These are phyloP conservation scores for Dichotomopilus funicola DNA, from an alignment of 2,329 filamentous ascomycete species.

Conservation along the genomic window DNA sequence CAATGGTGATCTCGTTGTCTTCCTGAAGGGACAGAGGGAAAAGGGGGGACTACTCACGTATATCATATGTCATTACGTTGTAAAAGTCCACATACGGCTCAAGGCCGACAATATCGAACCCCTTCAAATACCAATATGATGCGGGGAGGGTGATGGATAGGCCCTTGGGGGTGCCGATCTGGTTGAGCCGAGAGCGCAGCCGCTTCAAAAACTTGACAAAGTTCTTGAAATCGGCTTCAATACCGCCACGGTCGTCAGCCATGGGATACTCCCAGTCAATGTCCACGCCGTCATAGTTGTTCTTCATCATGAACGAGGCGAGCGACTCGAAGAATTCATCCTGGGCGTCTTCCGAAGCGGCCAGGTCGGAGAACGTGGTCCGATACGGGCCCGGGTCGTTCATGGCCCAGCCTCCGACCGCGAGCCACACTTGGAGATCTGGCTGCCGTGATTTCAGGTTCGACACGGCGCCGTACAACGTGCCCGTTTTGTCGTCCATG, in stretches of 20 bases:
- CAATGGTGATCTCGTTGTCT: too few species aligned
- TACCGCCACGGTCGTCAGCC: not conserved
- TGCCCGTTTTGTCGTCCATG: not conserved
- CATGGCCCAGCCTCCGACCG: conserved; percentile 38
- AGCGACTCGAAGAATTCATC: conserved; percentile 21
- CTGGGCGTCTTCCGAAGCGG: conserved; percentile 7
- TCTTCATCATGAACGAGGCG: conserved; percentile 21
- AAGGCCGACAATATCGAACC: not conserved
- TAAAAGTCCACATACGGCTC: not conserved
- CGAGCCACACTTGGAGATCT: conserved; percentile 32
- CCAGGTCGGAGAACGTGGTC: conserved; percentile 27
- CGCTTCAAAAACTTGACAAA: conserved; percentile 20
- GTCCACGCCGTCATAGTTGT: conserved; percentile 29
- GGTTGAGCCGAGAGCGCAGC: conserved; percentile 15
- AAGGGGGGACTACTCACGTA: too few species aligned
- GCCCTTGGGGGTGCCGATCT: conserved; percentile 8
- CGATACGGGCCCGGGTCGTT: conserved; percentile 28
- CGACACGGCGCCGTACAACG: conserved; percentile 26
- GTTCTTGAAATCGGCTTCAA: not conserved
- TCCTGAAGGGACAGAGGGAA: too few species aligned
- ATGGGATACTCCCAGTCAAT: conserved; percentile 22
- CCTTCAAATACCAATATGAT: not conserved
- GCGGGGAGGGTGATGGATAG: conserved; percentile 25
- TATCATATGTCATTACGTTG: conserved; percentile 3
- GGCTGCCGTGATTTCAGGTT: conserved; percentile 26